Base-by-base conservation (phyloP, 139 green algal species). In the Chlamydomonas asymmetrica region DNA sequence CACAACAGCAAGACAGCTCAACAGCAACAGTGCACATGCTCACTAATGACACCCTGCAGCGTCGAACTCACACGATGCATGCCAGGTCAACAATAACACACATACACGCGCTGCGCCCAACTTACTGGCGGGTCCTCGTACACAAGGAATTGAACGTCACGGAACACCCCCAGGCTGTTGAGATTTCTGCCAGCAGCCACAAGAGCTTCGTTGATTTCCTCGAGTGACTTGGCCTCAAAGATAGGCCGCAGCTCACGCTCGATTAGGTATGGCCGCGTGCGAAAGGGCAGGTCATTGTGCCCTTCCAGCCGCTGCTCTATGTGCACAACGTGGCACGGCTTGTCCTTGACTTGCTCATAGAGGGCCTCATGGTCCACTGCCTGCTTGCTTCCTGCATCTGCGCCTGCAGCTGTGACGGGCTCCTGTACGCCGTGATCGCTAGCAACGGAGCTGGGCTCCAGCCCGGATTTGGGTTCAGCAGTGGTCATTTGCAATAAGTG, bases 161-260 rank as follows among this genome's bases (percentile, higher is more conserved):
- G 76, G 75, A 94, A 95, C 1, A 91, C 76, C 48, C 87, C 85
- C 63, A 94, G 74, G 71, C 78, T 76, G 64, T 88, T 79, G 34
- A 95, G 75, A 34, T 86, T 73, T 5, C 76, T 61, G 20, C 87
- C 82, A 6, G 82, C 84, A 22, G 81, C 74, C 59, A 92, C 71
- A 34, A 94, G 40, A 3, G 75, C 82, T 18, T 84, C 67, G 52
- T 92, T 85, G 38, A 95, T 84, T 60, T 94, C 90, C 43, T 91
- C 85, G 66, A 94, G 64, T 0, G 86, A 92, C n/a, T 61, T 32
- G 0, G 82, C 85, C 1, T 84, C 66, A 40, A 85, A 72, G 27
- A 95, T 69, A 22, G 59, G 65, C 45, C 79, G 66, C 38, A 87
- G 67, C 63, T 87, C 81, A 0, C 81, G 72, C 29, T 87, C 72